Evolutionary conservation across 441 rosid genomes (phyloP).

Genomic region (Populus trichocarpa): DNA sequence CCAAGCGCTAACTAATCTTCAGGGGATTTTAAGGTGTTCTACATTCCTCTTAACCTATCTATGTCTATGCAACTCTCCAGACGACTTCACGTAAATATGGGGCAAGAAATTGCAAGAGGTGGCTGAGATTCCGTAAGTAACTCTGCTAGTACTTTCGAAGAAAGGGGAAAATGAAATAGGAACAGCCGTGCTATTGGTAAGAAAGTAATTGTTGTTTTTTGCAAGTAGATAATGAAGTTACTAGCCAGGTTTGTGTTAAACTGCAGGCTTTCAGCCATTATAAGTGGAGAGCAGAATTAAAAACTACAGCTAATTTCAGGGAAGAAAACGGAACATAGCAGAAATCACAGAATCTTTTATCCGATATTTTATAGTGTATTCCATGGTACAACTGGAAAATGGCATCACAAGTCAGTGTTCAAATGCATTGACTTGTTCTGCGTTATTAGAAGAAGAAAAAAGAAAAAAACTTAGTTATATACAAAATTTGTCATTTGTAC

Average conservation of each 20-base stretch:
- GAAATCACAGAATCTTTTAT: neutral
- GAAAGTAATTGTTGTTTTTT: neutral
- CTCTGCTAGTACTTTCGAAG: no score
- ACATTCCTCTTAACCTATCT: neutral
- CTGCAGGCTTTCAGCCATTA: neutral
- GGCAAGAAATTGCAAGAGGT: no score
- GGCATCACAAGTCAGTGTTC: neutral
- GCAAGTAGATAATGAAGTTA: neutral
- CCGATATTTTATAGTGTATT: neutral
- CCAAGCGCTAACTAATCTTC: neutral
- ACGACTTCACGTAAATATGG: neutral
- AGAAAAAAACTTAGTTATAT: conserved; percentile 5
- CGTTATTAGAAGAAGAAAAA: neutral
- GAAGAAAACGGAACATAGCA: neutral
- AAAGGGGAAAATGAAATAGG: neutral
- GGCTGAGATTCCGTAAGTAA: no score
- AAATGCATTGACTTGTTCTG: conserved; percentile 7
- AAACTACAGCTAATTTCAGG: neutral
- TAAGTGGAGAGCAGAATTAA: neutral
- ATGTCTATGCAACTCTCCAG: neutral
- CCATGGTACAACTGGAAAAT: neutral
- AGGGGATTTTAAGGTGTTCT: neutral
- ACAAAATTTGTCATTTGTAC: conserved; percentile 25
- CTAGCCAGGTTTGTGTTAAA: neutral
- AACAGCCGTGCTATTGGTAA: neutral